phyloP scores from a whole-genome alignment of 2,329 filamentous ascomycete genomes.

The Talaromyces sp. region DNA sequence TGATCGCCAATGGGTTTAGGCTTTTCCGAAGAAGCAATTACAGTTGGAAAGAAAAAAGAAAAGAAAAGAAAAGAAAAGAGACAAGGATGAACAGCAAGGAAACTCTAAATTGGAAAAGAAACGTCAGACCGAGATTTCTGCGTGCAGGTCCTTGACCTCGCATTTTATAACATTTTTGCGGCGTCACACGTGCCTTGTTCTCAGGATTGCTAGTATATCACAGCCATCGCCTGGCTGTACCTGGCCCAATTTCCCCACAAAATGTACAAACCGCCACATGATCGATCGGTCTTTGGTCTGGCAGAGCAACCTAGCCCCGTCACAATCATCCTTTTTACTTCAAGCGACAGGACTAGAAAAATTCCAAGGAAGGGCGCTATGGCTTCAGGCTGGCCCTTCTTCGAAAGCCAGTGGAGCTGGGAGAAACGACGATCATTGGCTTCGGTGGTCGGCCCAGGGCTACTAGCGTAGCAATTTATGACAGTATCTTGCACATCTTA shows the following conservation, averaged over 20 bases:
- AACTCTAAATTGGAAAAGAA: background rate
- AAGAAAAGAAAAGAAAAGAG: conserved; percentile 7
- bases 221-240: conserved; percentile 6
- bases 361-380: background rate
- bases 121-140: background rate
- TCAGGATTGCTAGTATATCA: conserved; percentile 1
- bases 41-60: background rate
- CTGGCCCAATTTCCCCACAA: conserved; percentile 13
- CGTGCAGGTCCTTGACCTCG: conserved; percentile 4
- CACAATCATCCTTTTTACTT: background rate
- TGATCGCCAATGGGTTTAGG: background rate
- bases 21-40: background rate
- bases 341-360: background rate
- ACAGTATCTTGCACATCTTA: conserved; percentile 3
- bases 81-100: background rate
- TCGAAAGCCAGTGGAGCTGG: conserved; percentile 3
- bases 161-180: conserved; percentile 3
- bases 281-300: conserved; percentile 10
- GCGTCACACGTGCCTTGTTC: conserved; percentile 8
- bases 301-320: conserved; percentile 3
- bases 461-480: conserved; percentile 6
- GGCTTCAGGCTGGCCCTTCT: conserved; percentile 4
- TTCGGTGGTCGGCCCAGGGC: conserved; percentile 6
- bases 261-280: conserved; percentile 15
- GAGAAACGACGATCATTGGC: background rate